Conservation (phyloP, 495 filamentous ascomycete species). For the Penicillium dipodomyicola region DNA sequence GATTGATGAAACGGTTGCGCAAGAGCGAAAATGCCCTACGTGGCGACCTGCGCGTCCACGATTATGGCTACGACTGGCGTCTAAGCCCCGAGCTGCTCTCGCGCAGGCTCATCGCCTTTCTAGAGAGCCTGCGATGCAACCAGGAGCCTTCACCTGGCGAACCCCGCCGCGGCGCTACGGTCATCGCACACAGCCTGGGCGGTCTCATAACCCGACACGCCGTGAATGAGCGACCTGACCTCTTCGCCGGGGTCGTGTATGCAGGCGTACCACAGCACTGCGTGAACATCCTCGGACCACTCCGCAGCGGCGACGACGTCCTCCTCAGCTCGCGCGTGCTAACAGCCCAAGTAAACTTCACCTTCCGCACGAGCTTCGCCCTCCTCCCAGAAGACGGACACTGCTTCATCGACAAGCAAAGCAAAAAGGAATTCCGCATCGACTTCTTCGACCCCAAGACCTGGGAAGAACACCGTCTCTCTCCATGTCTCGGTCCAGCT, state of each 20-base stretch:
- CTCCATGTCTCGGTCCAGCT: constrained; percentile 68
- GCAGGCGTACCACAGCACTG: constrained; percentile 83
- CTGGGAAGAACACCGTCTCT: constrained; percentile 78
- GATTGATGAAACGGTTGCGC: constrained; percentile 74
- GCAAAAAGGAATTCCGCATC: constrained; percentile 75
- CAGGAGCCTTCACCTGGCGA: constrained; percentile 5
- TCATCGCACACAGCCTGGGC: constrained; percentile 88
- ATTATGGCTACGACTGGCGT: constrained; percentile 97
- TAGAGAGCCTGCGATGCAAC: constrained; percentile 77
- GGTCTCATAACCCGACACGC: constrained; percentile 88
- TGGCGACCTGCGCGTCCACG: constrained; percentile 73
- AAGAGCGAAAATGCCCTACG: constrained; percentile 67
- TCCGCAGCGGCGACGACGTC: constrained; percentile 89
- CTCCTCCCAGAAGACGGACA: constrained; percentile 84
- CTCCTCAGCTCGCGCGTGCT: constrained; percentile 85
- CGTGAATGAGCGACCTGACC: constrained; percentile 80
- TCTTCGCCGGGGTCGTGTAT: constrained; percentile 84
- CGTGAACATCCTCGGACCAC: constrained; percentile 85
- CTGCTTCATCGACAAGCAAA: constrained; percentile 83
- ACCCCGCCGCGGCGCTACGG: constrained; percentile 59
- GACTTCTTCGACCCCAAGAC: constrained; percentile 79
- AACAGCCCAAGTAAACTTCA: constrained; percentile 93
- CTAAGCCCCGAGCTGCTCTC: constrained; percentile 79
- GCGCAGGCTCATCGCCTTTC: constrained; percentile 62
- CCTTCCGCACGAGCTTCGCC: constrained; percentile 78